Conservation (phyloP, 768 basidiomycete species). For the Tephrocybe sp. region DNA sequence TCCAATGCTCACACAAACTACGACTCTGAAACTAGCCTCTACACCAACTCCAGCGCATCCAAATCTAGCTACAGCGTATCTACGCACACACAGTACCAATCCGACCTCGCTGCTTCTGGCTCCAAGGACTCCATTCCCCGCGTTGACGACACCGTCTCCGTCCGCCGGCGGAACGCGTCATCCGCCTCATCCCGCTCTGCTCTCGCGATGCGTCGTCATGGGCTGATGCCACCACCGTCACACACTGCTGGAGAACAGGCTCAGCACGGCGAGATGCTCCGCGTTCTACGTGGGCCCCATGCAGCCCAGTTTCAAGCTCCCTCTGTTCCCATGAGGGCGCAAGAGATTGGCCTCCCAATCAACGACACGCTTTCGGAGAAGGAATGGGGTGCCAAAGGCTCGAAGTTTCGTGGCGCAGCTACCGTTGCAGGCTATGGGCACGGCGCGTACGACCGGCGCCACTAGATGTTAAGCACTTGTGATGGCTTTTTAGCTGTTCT, state of each 20-base stretch:
- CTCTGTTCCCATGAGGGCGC: background rate
- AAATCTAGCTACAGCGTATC: conserved; percentile 4
- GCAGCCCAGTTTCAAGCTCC: conserved; percentile 8
- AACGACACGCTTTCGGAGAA: conserved; percentile 7
- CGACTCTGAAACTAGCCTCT: background rate
- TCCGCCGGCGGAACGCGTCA: conserved; percentile 16
- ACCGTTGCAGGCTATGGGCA: conserved; percentile 16
- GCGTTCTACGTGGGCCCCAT: conserved; percentile 15
- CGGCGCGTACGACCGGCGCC: conserved; percentile 1
- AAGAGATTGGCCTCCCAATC: conserved; percentile 4
- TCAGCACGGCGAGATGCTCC: conserved; percentile 8
- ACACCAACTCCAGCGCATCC: background rate
- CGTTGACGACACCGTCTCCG: background rate
- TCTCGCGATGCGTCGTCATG: conserved; percentile 6
- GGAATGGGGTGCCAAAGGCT: conserved; percentile 9
- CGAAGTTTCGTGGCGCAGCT: conserved; percentile 1
- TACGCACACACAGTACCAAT: background rate
- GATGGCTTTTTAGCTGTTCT: too few relatives aligned
- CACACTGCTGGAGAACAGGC: background rate
- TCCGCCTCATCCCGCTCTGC: conserved; percentile 14
- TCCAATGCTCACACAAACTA: background rate
- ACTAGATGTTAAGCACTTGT: background rate
- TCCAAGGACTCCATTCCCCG: background rate
- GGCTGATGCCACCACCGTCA: background rate
- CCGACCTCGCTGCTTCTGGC: background rate